Conservation (phyloP, 2,329 filamentous ascomycete genomes). For the Phialocephala sp. region DNA sequence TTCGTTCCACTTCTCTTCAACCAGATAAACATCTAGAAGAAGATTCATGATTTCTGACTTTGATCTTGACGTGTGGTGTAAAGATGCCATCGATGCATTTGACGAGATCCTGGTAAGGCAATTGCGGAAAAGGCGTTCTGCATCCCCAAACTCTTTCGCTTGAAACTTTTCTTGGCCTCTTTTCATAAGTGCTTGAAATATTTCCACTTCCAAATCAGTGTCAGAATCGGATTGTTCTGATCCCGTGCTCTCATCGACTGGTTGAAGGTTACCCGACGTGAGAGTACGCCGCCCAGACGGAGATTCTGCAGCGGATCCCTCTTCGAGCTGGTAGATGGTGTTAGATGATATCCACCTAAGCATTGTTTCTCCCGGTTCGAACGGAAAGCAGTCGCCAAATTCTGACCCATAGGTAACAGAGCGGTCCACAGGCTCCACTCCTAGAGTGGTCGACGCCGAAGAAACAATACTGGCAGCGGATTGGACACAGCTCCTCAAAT, state of each 20-base stretch:
- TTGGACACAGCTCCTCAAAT: background rate
- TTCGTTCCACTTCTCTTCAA: background rate
- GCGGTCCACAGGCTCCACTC: background rate
- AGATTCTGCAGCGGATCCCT: background rate
- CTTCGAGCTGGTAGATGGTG: conserved; percentile 27
- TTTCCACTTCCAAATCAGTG: conserved; percentile 26
- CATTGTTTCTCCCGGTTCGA: conserved; percentile 24
- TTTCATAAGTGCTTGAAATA: conserved; percentile 23
- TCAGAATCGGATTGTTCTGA: conserved; percentile 20
- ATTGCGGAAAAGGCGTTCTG: conserved; percentile 26
- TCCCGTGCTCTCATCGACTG: conserved; percentile 4
- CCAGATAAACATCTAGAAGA: background rate
- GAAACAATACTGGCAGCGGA: conserved; percentile 12
- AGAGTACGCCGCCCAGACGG: background rate
- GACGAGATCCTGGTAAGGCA: conserved; percentile 18
- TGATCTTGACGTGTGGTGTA: background rate
- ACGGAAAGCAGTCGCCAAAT: conserved; percentile 26
- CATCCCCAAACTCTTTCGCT: conserved; percentile 21
- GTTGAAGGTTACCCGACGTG: background rate
- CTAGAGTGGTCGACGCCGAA: conserved; percentile 17
- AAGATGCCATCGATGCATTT: background rate
- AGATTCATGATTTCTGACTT: background rate
- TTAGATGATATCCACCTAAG: conserved; percentile 27
- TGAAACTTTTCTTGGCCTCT: conserved; percentile 24
- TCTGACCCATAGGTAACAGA: conserved; percentile 17